Conservation (phyloP, 768 basidiomycete genomes). For the Fibroporia radiculosa region DNA sequence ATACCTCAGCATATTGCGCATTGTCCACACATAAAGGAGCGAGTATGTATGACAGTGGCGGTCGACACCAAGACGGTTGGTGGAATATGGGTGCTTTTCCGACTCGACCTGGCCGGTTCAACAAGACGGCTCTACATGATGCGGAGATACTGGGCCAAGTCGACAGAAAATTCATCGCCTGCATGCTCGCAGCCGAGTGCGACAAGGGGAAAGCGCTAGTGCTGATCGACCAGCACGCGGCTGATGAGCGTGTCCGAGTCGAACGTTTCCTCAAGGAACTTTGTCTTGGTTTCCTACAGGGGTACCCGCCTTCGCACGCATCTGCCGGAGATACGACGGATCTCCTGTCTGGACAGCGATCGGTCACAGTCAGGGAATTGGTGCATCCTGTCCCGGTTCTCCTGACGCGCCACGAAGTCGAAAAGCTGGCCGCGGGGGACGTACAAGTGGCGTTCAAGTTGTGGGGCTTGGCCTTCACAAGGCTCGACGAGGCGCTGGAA, state of each 20-base stretch:
- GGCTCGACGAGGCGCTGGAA: constrained; percentile 17
- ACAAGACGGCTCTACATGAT: constrained; percentile 43
- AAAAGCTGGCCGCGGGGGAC: constrained; percentile 31
- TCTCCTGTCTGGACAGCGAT: background rate
- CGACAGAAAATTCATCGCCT: constrained; percentile 87
- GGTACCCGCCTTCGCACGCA: constrained; percentile 19
- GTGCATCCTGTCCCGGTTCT: constrained; percentile 53
- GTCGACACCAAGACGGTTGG: background rate
- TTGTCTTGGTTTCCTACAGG: constrained; percentile 57
- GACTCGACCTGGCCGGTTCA: constrained; percentile 24
- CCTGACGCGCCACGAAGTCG: constrained; percentile 59
- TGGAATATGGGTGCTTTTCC: constrained; percentile 4
- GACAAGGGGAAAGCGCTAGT: constrained; percentile 37
- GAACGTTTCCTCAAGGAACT: constrained; percentile 71
- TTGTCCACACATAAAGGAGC: background rate
- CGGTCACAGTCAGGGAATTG: constrained; percentile 34
- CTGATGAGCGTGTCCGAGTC: constrained; percentile 92
- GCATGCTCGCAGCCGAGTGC: constrained; percentile 36
- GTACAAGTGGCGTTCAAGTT: constrained; percentile 42
- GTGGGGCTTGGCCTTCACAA: constrained; percentile 65
- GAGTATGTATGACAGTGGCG: background rate
- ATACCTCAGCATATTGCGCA: background rate
- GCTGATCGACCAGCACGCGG: constrained; percentile 95
- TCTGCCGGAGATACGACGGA: constrained; percentile 13
- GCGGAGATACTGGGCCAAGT: constrained; percentile 75